Evolutionary conservation across 805 yeast genomes (phyloP).

Genomic region (Candida orba): DNA sequence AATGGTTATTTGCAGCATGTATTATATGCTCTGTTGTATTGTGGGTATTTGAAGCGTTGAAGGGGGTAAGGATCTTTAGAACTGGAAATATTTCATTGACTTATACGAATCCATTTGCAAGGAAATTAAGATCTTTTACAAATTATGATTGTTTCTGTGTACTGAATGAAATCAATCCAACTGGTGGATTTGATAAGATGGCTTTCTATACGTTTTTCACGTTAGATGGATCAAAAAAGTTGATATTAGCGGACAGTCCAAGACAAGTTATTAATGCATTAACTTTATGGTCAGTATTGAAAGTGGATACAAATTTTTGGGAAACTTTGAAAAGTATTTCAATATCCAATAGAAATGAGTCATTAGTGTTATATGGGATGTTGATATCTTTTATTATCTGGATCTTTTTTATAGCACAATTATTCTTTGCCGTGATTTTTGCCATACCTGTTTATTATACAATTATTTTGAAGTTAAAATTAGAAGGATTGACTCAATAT

Average conservation of each 20-base stretch:
- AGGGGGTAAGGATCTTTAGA: conserved; percentile 51
- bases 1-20: conserved; percentile 77
- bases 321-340: conserved; percentile 50
- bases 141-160: conserved; percentile 67
- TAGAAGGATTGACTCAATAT: conserved; percentile 46
- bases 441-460: conserved; percentile 45
- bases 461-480: conserved; percentile 29
- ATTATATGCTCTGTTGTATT: conserved; percentile 63
- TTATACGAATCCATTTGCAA: conserved; percentile 61
- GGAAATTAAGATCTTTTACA: conserved; percentile 46
- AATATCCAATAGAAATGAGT: conserved; percentile 51
- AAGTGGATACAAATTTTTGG: conserved; percentile 26
- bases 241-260: conserved; percentile 76
- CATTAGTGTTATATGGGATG: conserved; percentile 72
- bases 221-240: conserved; percentile 51
- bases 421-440: conserved; percentile 46
- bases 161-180: conserved; percentile 62
- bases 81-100: conserved; percentile 62
- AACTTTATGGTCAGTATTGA: conserved; percentile 50
- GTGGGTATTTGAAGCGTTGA: conserved; percentile 46
- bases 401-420: conserved; percentile 55
- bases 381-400: conserved; percentile 67
- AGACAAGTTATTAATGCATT: conserved; percentile 79
- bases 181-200: conserved; percentile 55
- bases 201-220: conserved; percentile 61